Conservation (phyloP, 2,329 filamentous ascomycete species). For the Phaeosphaeria sp. region DNA sequence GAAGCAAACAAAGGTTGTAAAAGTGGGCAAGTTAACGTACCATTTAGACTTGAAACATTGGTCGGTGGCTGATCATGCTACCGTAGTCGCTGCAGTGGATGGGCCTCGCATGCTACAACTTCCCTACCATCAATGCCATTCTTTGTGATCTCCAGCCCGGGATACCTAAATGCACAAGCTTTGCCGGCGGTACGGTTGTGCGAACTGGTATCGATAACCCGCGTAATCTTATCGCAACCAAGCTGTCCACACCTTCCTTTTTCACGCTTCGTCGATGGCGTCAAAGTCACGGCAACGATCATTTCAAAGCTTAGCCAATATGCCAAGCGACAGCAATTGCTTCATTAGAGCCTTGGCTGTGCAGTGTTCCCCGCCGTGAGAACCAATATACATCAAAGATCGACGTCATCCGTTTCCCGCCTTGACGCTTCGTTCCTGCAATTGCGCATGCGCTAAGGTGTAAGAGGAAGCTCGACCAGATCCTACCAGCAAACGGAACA, state of each 20-base stretch:
- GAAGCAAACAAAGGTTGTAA: too few species aligned
- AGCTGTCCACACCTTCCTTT: background rate
- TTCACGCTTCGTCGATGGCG: background rate
- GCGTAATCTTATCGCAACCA: background rate
- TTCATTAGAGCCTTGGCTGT: constrained; percentile 31
- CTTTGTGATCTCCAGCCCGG: too few species aligned
- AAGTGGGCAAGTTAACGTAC: too few species aligned
- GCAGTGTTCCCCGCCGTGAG: constrained; percentile 23
- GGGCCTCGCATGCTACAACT: too few species aligned
- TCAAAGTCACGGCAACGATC: constrained; percentile 6
- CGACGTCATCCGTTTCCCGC: constrained; percentile 23
- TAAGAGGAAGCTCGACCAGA: constrained; percentile 33
- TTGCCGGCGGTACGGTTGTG: background rate
- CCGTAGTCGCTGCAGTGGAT: too few species aligned
- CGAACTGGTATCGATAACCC: background rate
- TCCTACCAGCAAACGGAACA: background rate
- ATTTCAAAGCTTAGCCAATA: constrained; percentile 4
- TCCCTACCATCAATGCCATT: too few species aligned
- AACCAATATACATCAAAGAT: constrained; percentile 10
- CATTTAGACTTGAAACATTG: too few species aligned
- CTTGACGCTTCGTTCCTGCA: constrained; percentile 16
- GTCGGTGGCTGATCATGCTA: too few species aligned
- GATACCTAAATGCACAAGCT: too few species aligned
- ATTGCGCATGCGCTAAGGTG: constrained; percentile 18
- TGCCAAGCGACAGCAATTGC: constrained; percentile 10